A percentile compares a stretch with the other conserved stretches of the same genome.
Conservation (phyloP, 768 basidiomycete genomes). For the Leccinum variicolor region DNA sequence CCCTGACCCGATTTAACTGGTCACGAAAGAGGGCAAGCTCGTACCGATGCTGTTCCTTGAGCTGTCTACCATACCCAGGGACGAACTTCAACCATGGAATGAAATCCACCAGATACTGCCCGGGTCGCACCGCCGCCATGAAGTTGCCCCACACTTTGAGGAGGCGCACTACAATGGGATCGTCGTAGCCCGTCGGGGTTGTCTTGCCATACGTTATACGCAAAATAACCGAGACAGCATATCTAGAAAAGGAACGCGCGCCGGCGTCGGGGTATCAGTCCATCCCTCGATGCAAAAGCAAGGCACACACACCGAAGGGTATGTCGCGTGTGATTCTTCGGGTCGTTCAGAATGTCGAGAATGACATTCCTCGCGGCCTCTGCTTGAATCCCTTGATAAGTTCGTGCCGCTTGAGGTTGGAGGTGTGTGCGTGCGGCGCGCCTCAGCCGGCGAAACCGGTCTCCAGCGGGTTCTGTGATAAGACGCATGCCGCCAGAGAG, state of each 20-base stretch:
- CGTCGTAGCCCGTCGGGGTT: conserved; percentile 14
- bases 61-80: conserved; percentile 53
- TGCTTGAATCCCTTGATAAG: conserved; percentile 45
- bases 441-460: conserved; percentile 51
- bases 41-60: conserved; percentile 48
- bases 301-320: conserved; percentile 11
- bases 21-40: conserved; percentile 49
- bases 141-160: conserved; percentile 21
- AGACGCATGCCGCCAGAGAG: conserved; percentile 54
- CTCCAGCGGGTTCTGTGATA: conserved; percentile 45
- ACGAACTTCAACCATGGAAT: conserved; percentile 39
- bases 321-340: conserved; percentile 9
- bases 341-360: conserved; percentile 19
- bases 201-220: conserved; percentile 26
- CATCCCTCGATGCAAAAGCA: background rate
- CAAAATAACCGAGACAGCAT: conserved; percentile 20
- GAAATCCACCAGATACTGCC: conserved; percentile 31
- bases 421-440: conserved; percentile 54
- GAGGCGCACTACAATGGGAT: conserved; percentile 16
- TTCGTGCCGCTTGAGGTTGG: conserved; percentile 43
- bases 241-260: conserved; percentile 12
- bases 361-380: conserved; percentile 21
- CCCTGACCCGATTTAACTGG: conserved; percentile 30
- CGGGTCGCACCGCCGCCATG: conserved; percentile 30
- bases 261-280: background rate